Evolutionary conservation across 169 alveolate genomes (phyloP), one percentile per base, ranked within the genome.

Genomic region (Plasmodium chabaudi): DNA sequence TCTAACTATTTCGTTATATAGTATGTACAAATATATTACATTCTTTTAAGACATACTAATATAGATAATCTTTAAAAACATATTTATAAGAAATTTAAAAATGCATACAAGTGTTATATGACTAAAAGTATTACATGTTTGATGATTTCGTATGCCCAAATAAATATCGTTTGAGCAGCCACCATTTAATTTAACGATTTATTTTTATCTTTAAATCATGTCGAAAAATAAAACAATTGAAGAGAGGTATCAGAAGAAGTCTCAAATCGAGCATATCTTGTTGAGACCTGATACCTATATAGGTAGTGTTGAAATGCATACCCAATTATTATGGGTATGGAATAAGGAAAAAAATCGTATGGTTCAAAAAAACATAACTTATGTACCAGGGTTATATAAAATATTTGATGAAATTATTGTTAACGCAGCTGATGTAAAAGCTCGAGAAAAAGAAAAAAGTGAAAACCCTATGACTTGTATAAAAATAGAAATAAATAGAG

Each of bases 401-500:
- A 98, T 99, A 46, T 98, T 98, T 92, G 99, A 97, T 88, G 99
- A 99, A 94, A 97, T 99, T 51, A 92, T 98, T 25, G 99, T 99
- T 5, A 99, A 99, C 88, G 99, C 99, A 1, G 99, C 99, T 6
- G 99, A 99, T 95, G 99, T 96, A 67, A 97, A 94, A 93, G 95
- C 98, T 87, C 94, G 96, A 72, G 98, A 95, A 92, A 93, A 67
- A 9, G 92, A 91, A 70, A 89, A 94, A 47, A 93, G 87, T 49
- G 93, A 94, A 12, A 88, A 74, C 47, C 84, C 87, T 15, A 96
- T 96, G 98, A 94, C 96, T 21, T 91, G 95, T 23, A 95, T 97
- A 61, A 92, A 95, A 92, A 97, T 96, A 61, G 90, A 90, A 72
- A 93, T 95, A 39, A 92, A 94, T 72, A 72, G 53, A 64, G 95